Conservation (phyloP, 257 asterid genomes). For the Solanum bulbocastanum region DNA sequence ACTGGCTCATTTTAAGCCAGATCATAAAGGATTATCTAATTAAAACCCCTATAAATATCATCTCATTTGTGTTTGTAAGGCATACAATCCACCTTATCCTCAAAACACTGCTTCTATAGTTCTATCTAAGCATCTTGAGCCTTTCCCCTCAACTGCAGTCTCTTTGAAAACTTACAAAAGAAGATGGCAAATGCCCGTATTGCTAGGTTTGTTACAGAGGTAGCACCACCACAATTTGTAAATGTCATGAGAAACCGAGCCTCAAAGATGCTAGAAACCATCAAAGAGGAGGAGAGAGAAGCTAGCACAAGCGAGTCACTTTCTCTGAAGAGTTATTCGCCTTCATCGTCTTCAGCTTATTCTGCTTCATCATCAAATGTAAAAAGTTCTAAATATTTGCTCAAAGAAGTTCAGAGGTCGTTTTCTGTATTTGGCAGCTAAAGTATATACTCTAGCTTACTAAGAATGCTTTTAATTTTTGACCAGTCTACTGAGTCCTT, state of each 20-base stretch:
- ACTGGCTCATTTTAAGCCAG: conserved; percentile 11
- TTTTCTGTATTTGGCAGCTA: conserved; percentile 6
- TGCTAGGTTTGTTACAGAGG: conserved; percentile 50
- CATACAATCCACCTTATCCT: not conserved
- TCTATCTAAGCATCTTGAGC: not conserved
- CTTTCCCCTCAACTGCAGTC: not conserved
- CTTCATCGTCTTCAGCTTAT: not conserved
- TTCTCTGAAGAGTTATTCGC: not conserved
- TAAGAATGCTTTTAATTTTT: not conserved
- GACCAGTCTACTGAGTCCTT: not conserved
- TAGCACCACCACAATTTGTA: conserved; percentile 60
- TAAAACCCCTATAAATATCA: conserved; percentile 21
- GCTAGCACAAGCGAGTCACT: not conserved
- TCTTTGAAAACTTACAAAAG: not conserved
- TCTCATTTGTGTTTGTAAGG: not conserved
- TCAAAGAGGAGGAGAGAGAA: conserved; percentile 64
- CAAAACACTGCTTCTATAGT: not conserved
- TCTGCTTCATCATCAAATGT: not conserved
- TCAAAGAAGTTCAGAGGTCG: conserved; percentile 10
- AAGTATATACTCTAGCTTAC: not conserved
- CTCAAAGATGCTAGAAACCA: conserved; percentile 54
- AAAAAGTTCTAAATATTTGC: not conserved
- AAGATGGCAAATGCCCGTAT: conserved; percentile 53
- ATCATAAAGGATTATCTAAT: not conserved
- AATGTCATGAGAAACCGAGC: conserved; percentile 41